These are phyloP conservation scores for Acanthochlamys bracteata DNA, from an alignment of 106 monocot species.

Conservation along the genomic window DNA sequence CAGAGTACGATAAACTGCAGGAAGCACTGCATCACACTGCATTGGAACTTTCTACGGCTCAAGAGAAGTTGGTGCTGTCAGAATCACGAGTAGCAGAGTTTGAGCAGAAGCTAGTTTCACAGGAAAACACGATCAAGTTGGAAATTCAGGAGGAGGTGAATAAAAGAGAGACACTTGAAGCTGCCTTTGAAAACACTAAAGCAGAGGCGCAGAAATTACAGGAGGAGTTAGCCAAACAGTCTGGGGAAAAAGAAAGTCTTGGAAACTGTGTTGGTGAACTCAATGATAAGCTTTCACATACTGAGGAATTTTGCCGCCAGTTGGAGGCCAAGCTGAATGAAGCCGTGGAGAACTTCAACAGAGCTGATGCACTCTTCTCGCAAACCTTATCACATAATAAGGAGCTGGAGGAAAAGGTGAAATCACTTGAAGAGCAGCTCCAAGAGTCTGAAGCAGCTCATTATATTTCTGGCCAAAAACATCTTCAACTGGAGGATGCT, in stretches of 20 bases:
- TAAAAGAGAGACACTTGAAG: conserved; percentile 32
- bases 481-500: conserved; percentile 45
- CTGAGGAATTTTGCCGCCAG: conserved; percentile 22
- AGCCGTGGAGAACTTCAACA: conserved; percentile 33
- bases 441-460: conserved; percentile 18
- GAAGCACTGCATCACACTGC: conserved; percentile 33
- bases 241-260: conserved; percentile 48
- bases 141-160: conserved; percentile 45
- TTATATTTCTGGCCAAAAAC: conserved; percentile 35
- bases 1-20: conserved; percentile 37
- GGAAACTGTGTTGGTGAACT: conserved; percentile 32
- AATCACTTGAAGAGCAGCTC: conserved; percentile 50
- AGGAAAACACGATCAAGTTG: conserved; percentile 27
- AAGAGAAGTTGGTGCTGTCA: conserved; percentile 35
- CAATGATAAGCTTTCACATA: conserved; percentile 22
- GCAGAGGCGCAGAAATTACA: conserved; percentile 28
- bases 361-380: conserved; percentile 36
- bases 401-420: conserved; percentile 53
- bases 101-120: conserved; percentile 41
- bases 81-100: conserved; percentile 53
- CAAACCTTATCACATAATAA: conserved; percentile 35
- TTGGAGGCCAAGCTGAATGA: conserved; percentile 44
- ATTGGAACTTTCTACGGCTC: conserved; percentile 26
- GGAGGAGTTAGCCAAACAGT: conserved; percentile 46
- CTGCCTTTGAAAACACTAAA: conserved; percentile 29